Conservation (phyloP, 306 rosid genomes). For the Fragaria ananassa region DNA sequence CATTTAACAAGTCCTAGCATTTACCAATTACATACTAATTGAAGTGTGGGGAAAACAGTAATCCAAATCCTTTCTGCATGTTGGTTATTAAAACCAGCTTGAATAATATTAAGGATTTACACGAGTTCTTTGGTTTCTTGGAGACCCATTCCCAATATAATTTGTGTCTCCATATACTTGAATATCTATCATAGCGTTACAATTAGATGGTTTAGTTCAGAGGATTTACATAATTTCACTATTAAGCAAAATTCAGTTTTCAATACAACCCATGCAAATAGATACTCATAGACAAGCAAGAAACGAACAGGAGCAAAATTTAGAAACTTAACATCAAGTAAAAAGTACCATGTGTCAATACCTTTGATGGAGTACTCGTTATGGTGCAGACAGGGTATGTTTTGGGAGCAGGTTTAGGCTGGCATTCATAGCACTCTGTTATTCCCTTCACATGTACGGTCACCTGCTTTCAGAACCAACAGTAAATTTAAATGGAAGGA, state of each 20-base stretch:
- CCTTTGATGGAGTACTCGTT: conserved; percentile 99
- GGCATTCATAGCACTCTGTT: conserved; percentile 97
- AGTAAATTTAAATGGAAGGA: conserved; percentile 12
- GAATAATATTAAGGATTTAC: background rate
- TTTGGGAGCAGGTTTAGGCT: conserved; percentile 97
- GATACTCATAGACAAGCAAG: background rate
- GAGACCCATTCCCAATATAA: background rate
- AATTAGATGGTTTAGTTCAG: background rate
- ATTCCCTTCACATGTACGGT: conserved; percentile 94
- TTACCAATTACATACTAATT: background rate
- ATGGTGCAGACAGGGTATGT: conserved; percentile 98
- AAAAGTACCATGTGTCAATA: conserved; percentile 20
- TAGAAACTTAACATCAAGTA: background rate
- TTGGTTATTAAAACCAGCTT: background rate
- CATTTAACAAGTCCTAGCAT: background rate
- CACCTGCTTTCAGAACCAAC: conserved; percentile 53
- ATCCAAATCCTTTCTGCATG: background rate
- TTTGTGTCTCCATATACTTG: background rate
- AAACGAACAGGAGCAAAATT: background rate
- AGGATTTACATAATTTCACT: background rate
- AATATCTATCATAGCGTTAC: background rate
- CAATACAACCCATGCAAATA: conserved; percentile 1
- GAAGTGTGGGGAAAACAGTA: background rate
- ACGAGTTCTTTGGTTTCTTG: background rate
- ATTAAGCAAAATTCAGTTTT: background rate